Evolutionary conservation across 169 alveolate species (phyloP), one percentile per base, ranked within the genome.

Genomic region (Haemoproteus tartakovskyi): DNA sequence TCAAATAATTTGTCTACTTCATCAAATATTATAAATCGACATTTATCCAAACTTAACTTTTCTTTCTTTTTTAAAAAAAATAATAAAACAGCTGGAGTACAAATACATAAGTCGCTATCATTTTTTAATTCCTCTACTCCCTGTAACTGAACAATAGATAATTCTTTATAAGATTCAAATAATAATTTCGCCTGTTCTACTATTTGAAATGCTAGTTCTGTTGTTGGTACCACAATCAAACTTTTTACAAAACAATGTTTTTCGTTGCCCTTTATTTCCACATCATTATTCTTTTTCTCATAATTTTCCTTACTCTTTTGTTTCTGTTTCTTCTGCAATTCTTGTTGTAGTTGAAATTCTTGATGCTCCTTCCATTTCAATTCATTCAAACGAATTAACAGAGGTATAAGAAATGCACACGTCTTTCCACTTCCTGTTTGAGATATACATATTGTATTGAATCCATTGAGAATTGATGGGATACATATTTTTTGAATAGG

Each of bases 351-450:
- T 26, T 12, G n/a, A n/a, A n/a, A n/a, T 41, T 27, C 33, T 33
- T 29, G 51, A 19, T 1, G 1, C 14, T 11, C 8, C 47, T 16
- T n/a, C 1, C 9, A 9, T 19, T 36, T 6, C n/a, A 33, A 26
- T 16, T 21, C 27, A 19, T 41, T 37, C 27, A 78, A 57, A 19
- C 27, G 26, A 3, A 82, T 36, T n/a, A 89, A 57, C 21, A 86
- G 45, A 21, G 91, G 91, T 18, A 83, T 52, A 6, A 89, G 64
- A 60, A 86, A 89, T 5, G 93, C 88, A 74, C 84, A 54, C n/a
- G 93, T 89, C 41, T 89, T 89, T 33, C 93, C 93, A 24, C 92
- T 86, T 0, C 93, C 93, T 3, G 93, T 89, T n/a, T 87, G 91
- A 4, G 93, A 86, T 14, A 89, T 87, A 30, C 90, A 89, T 11